A percentile compares a stretch with the other conserved stretches of the same genome.
phyloP scores from a whole-genome alignment of 108 stramenopile genomes.

The Nannochloropsis oceanica region DNA sequence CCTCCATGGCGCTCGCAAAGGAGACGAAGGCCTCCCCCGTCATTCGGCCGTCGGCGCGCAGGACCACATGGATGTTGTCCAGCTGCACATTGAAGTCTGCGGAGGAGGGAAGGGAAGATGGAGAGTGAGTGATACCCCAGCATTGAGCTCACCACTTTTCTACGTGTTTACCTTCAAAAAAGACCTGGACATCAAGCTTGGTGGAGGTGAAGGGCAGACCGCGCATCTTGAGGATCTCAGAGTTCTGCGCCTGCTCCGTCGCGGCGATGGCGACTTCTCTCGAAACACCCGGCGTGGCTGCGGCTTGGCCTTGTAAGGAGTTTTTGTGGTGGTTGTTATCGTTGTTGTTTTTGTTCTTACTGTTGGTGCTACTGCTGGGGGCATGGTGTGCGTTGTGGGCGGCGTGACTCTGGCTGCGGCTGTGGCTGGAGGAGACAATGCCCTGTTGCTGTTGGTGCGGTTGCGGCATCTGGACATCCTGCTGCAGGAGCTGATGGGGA shows the following conservation, averaged over 20 bases:
- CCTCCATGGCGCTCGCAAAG: constrained; percentile 58
- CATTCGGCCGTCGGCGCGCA: constrained; percentile 72
- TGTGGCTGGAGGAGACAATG: too few relatives aligned
- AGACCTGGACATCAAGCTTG: constrained; percentile 66
- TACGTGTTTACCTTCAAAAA: constrained; percentile 54
- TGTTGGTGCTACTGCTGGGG: too few relatives aligned
- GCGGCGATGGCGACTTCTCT: background rate
- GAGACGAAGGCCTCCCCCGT: constrained; percentile 83
- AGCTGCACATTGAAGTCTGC: constrained; percentile 45
- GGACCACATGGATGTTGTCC: constrained; percentile 65
- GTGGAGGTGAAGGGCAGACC: constrained; percentile 76
- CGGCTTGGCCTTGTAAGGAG: background rate
- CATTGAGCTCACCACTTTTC: background rate
- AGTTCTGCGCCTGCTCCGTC: constrained; percentile 45
- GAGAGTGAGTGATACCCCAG: background rate
- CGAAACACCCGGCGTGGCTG: background rate
- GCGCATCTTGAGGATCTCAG: constrained; percentile 73
- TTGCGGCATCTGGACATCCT: too few relatives aligned
- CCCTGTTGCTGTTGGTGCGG: too few relatives aligned
- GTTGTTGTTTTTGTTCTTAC: too few relatives aligned
- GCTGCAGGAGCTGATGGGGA: too few relatives aligned
- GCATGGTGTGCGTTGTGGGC: too few relatives aligned
- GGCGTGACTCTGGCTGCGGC: too few relatives aligned
- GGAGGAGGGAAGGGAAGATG: background rate
- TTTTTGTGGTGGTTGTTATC: too few relatives aligned